A percentile compares a stretch with the other conserved stretches of the same genome.
Conservation (phyloP, 345 rosid species). For the Balakata baccata region DNA sequence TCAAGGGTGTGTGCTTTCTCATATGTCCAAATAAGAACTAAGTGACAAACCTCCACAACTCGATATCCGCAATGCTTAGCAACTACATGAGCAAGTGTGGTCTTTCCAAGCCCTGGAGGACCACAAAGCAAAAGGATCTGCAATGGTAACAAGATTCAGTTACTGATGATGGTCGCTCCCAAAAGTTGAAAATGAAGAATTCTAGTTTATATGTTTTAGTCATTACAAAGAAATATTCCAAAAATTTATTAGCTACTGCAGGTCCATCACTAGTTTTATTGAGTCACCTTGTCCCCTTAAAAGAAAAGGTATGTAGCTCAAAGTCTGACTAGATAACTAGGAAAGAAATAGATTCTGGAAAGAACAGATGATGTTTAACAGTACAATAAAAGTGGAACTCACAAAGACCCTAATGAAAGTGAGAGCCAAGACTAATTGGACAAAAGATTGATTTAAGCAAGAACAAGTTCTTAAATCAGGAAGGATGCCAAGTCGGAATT, state of each 20-base stretch:
- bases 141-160: constrained; percentile 28
- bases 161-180: constrained; percentile 1
- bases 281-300: neutral
- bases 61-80: constrained; percentile 98
- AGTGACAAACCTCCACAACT: constrained; percentile 77
- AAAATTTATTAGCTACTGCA: neutral
- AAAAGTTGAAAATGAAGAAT: constrained; percentile 9
- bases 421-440: neutral
- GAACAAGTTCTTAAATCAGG: neutral
- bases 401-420: neutral
- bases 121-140: constrained; percentile 97
- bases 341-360: neutral
- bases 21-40: constrained; percentile 8
- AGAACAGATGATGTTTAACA: neutral
- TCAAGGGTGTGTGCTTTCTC: constrained; percentile 14
- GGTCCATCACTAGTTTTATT: neutral
- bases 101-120: constrained; percentile 99
- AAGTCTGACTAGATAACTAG: neutral
- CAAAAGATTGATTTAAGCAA: neutral
- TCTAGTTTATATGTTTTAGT: neutral
- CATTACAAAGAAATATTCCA: neutral
- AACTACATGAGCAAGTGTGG: constrained; percentile 96
- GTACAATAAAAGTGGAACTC: neutral
- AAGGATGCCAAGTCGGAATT: neutral
- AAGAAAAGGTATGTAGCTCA: neutral